These are phyloP conservation scores for Dalechampia spathulata DNA, from an alignment of 441 rosid genomes.

Conservation along the genomic window DNA sequence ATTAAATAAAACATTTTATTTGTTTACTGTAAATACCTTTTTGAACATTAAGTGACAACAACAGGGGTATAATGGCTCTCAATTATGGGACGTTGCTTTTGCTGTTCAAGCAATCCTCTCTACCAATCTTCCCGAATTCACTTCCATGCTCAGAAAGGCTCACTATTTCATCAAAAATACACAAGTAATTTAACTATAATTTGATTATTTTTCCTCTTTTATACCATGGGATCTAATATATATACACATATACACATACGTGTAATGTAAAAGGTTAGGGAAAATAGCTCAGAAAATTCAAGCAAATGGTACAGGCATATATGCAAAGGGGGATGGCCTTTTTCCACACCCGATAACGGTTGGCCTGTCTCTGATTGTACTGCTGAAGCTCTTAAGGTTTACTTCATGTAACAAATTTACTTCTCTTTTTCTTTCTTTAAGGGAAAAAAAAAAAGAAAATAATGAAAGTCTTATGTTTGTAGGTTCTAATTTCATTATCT, in stretches of 20 bases:
- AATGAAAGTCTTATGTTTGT: no score
- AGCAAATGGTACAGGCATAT: slow-evolving; percentile 46
- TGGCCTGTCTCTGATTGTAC: slow-evolving; percentile 63
- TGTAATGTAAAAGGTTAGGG: slow-evolving; percentile 21
- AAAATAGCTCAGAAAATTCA: slow-evolving; percentile 21
- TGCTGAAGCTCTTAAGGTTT: slow-evolving; percentile 53
- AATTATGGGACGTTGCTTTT: slow-evolving; percentile 57
- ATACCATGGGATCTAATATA: no score
- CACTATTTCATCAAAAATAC: slow-evolving; percentile 41
- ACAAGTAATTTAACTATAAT: slow-evolving; percentile 39
- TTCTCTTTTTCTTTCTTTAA: neutral
- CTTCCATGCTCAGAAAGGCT: slow-evolving; percentile 43
- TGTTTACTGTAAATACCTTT: no score
- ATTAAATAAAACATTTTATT: no score
- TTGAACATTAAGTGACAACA: no score
- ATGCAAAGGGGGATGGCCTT: slow-evolving; percentile 64
- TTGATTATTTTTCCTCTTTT: no score
- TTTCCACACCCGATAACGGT: slow-evolving; percentile 55
- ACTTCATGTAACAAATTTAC: no score
- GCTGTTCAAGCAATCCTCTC: slow-evolving; percentile 56
- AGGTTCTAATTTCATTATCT: slow-evolving; percentile 43
- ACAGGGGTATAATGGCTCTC: slow-evolving; percentile 72
- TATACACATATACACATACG: no score
- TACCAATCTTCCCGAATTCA: slow-evolving; percentile 35
- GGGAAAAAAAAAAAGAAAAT: no score